Evolutionary conservation across 371 early-diverging fungal genomes (phyloP).

Genomic region (Nematocida sp.): DNA sequence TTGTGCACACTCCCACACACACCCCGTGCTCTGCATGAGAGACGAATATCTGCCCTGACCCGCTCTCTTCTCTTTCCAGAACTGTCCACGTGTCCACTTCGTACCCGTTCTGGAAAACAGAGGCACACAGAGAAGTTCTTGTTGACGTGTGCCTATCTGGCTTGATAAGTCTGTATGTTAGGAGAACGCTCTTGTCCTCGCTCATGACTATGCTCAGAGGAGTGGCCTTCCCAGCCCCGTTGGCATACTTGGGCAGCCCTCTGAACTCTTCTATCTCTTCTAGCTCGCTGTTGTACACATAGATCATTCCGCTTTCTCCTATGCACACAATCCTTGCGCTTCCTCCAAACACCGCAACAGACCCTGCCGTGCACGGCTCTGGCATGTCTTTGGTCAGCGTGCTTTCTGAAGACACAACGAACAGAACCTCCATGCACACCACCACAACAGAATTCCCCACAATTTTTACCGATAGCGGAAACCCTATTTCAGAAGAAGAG

Average conservation of each 20-base stretch:
- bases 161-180: constrained; percentile 6
- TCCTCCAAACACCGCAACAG: not conserved
- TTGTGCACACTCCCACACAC: not conserved
- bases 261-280: constrained; percentile 15
- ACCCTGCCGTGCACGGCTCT: not conserved
- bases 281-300: constrained; percentile 1
- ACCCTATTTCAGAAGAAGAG: not conserved
- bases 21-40: not conserved
- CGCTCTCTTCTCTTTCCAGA: constrained; percentile 13
- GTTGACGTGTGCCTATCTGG: not conserved
- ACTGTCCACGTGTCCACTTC: constrained; percentile 22
- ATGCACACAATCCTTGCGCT: not conserved
- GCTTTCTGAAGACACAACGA: not conserved
- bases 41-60: not conserved
- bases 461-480: constrained; percentile 27
- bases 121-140: constrained; percentile 1
- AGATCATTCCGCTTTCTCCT: constrained; percentile 39
- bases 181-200: not conserved
- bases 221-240: not conserved
- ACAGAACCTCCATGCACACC: not conserved
- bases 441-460: not conserved
- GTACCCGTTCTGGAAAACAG: constrained; percentile 6
- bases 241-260: constrained; percentile 13
- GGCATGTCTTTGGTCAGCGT: not conserved
- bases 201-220: not conserved